Evolutionary conservation across 208 protist species (phyloP), one percentile per base, ranked within the genome.

Genomic region (Tritrichomonas foetus): DNA sequence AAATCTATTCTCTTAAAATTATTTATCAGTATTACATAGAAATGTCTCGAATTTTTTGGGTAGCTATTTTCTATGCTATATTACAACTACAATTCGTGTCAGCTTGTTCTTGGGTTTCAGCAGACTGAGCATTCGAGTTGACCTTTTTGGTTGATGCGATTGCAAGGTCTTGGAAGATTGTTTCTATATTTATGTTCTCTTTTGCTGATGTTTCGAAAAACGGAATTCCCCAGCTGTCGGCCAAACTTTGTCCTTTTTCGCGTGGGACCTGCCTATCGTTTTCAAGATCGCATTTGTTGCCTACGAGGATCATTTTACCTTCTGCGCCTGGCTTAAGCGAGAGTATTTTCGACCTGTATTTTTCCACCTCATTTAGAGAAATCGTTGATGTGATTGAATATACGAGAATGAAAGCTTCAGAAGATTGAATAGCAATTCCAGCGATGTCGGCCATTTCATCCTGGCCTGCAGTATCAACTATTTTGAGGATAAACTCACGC

Each of bases 201-300:
- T 97, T 97, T 8, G 96, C 95, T 14, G 95, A 96, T 47, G 96
- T 95, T 69, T 97, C 96, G 39, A 97, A 95, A 55, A 97, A 97
- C n/a, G 95, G 96, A 84, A 74, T 95, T 41, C 94, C 94, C 53
- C 66, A 94, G 14, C 94, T 20, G 5, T 16, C 66, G 64, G 96
- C 95, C 13, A n/a, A 69, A 33, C n/a, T 25, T n/a, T n/a, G 3
- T 69, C 16, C 64, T 30, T 69, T 16, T 69, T 69, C 25, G 13
- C n/a, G 3, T 33, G 22, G 11, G 13, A 69, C 64, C 64, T 8
- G 3, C 27, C 64, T 69, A n/a, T 69, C 22, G 13, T 8, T 8
- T 61, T 61, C 53, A n/a, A 69, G n/a, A 69, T 69, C 64, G 3
- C 16, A 69, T 69, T 69, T 69, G 27, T 11, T 69, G 27, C 64